A percentile compares a stretch with the other conserved stretches of the same genome.
Conservation (phyloP, 1,284 basidiomycete species). For the Cryptococcus deneoformans region DNA sequence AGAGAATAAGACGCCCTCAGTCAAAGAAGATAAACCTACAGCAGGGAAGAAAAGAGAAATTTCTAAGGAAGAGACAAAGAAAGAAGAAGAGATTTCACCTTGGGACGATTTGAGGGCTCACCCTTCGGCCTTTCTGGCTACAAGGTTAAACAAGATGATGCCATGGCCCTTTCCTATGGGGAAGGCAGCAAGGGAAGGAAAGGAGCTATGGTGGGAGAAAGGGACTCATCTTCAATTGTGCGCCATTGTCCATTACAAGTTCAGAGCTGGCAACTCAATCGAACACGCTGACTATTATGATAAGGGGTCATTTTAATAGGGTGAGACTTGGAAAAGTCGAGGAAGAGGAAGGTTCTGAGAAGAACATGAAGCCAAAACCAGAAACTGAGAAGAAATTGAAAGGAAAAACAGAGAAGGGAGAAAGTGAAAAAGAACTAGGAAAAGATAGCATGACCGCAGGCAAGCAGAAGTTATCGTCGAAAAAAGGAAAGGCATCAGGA, state of each 20-base stretch:
- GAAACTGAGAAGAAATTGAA: constrained; percentile 10
- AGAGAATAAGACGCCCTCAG: constrained; percentile 14
- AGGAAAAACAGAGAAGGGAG: constrained; percentile 18
- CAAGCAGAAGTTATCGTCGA: constrained; percentile 17
- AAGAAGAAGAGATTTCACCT: constrained; percentile 18
- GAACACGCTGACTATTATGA: too few species aligned
- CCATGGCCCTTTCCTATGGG: constrained; percentile 42
- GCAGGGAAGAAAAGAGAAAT: constrained; percentile 16
- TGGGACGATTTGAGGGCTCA: constrained; percentile 38
- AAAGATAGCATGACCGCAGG: constrained; percentile 14
- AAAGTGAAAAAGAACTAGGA: constrained; percentile 12
- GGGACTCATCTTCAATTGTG: constrained; percentile 38
- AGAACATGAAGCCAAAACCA: constrained; percentile 14
- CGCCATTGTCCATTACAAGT: constrained; percentile 4
- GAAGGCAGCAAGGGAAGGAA: constrained; percentile 15
- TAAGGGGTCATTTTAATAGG: constrained; percentile 35
- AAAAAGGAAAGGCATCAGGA: constrained; percentile 18
- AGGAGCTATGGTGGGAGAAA: constrained; percentile 42
- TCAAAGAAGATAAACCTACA: constrained; percentile 4
- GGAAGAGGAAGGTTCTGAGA: constrained; percentile 13
- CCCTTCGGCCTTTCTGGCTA: constrained; percentile 38
- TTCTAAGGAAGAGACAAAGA: constrained; percentile 16
- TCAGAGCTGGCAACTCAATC: background rate
- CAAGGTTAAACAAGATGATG: constrained; percentile 25
- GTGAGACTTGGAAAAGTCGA: constrained; percentile 14